phyloP scores from a whole-genome alignment of 1,139 yeast species.

The Meyerozyma sp. region DNA sequence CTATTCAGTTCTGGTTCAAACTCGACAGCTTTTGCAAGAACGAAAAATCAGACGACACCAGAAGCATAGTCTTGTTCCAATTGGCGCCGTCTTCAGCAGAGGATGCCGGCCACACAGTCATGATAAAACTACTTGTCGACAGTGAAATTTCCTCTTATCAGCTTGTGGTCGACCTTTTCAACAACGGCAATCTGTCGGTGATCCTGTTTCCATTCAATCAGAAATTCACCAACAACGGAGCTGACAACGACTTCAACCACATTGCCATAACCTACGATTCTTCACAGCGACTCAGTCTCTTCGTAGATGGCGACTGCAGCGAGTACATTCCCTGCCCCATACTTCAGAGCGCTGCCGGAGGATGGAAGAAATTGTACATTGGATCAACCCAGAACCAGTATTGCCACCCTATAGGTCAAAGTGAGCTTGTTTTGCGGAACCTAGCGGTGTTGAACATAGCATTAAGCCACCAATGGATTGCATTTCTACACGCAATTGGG shows the following conservation, averaged over 20 bases:
- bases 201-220: constrained; percentile 35
- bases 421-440: constrained; percentile 30
- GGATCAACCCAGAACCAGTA: constrained; percentile 19
- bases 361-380: constrained; percentile 37
- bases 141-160: constrained; percentile 16
- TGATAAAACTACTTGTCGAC: constrained; percentile 16
- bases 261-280: constrained; percentile 35
- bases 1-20: constrained; percentile 37
- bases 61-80: constrained; percentile 24
- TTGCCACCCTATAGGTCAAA: constrained; percentile 6
- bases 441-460: constrained; percentile 24
- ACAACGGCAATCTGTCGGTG: constrained; percentile 19
- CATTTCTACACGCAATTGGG: constrained; percentile 32
- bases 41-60: constrained; percentile 12
- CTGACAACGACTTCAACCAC: constrained; percentile 26
- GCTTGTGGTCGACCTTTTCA: constrained; percentile 25
- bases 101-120: constrained; percentile 22
- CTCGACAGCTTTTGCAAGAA: constrained; percentile 11
- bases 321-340: constrained; percentile 43
- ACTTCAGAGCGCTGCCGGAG: constrained; percentile 19
- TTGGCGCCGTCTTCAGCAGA: constrained; percentile 16
- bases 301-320: constrained; percentile 38
- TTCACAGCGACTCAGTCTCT: constrained; percentile 32
- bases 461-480: constrained; percentile 35
- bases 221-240: constrained; percentile 9